phyloP scores from a whole-genome alignment of 2,329 filamentous ascomycete genomes.

The Botrytis medusae region DNA sequence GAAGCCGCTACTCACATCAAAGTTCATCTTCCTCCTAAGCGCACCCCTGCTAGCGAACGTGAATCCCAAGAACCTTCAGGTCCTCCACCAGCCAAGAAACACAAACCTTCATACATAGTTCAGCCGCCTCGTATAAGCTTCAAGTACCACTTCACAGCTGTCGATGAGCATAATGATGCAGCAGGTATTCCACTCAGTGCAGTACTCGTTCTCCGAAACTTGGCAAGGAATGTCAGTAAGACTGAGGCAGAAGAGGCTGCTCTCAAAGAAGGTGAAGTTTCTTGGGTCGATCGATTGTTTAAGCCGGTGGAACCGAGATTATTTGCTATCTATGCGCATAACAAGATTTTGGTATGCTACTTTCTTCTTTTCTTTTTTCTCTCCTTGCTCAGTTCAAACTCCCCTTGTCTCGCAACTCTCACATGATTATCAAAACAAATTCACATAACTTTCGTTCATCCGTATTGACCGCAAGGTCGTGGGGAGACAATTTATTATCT shows the following conservation, averaged over 20 bases:
- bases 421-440: constrained; percentile 75
- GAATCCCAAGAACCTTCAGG: constrained; percentile 24
- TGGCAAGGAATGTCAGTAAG: constrained; percentile 67
- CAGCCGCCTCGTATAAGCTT: constrained; percentile 54
- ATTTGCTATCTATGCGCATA: constrained; percentile 70
- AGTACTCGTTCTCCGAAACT: constrained; percentile 74
- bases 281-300: constrained; percentile 69
- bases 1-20: constrained; percentile 40
- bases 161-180: constrained; percentile 59
- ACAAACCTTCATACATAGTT: constrained; percentile 37
- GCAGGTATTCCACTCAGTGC: constrained; percentile 78
- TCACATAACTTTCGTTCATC: constrained; percentile 99
- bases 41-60: constrained; percentile 14
- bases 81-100: constrained; percentile 33
- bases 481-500: constrained; percentile 64
- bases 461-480: constrained; percentile 86
- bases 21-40: constrained; percentile 34
- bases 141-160: constrained; percentile 56
- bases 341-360: constrained; percentile 56
- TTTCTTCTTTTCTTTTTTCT: background rate
- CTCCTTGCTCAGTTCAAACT: constrained; percentile 25
- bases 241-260: constrained; percentile 58
- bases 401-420: constrained; percentile 31
- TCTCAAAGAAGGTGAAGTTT: constrained; percentile 52
- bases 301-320: constrained; percentile 62